phyloP scores from a whole-genome alignment of 495 filamentous ascomycete species.

The Neurospora sp. region DNA sequence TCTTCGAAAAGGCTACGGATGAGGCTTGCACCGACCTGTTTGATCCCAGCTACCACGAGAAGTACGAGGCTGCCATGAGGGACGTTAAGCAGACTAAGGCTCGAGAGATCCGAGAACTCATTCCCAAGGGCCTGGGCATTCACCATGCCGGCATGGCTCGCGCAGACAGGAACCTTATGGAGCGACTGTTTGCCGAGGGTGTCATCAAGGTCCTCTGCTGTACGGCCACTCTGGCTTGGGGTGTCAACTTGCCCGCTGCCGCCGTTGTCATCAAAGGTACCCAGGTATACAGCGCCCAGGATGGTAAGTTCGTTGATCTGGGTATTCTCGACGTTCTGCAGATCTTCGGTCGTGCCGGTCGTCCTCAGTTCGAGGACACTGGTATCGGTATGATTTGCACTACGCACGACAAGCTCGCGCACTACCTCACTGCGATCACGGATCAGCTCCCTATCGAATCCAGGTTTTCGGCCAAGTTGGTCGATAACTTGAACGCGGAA shows the following conservation, averaged over 20 bases:
- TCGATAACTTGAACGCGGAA: conserved; percentile 96
- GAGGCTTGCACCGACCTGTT: conserved; percentile 68
- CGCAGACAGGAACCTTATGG: conserved; percentile 86
- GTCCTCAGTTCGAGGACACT: conserved; percentile 91
- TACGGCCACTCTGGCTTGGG: conserved; percentile 96
- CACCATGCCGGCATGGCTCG: conserved; percentile 95
- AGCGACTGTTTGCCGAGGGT: conserved; percentile 78
- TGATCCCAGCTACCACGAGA: conserved; percentile 59
- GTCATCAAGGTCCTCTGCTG: conserved; percentile 93
- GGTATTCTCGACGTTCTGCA: conserved; percentile 96
- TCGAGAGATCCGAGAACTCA: conserved; percentile 74
- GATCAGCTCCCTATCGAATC: conserved; percentile 96
- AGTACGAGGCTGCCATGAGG: conserved; percentile 60
- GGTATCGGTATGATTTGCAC: conserved; percentile 97
- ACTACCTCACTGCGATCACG: conserved; percentile 88
- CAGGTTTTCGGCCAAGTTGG: conserved; percentile 74
- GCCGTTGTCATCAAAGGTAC: conserved; percentile 98
- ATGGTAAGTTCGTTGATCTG: conserved; percentile 92
- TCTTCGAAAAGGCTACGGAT: conserved; percentile 79
- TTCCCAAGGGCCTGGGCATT: conserved; percentile 82
- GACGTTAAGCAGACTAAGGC: conserved; percentile 78
- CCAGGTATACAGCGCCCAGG: conserved; percentile 89
- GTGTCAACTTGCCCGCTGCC: conserved; percentile 95
- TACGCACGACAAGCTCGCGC: conserved; percentile 79
- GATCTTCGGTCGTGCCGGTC: conserved; percentile 96